Percentiles rank a stretch among this genome's conserved stretches.
These are phyloP conservation scores for Vinca minor DNA, from an alignment of 257 asterid genomes.

Conservation along the genomic window DNA sequence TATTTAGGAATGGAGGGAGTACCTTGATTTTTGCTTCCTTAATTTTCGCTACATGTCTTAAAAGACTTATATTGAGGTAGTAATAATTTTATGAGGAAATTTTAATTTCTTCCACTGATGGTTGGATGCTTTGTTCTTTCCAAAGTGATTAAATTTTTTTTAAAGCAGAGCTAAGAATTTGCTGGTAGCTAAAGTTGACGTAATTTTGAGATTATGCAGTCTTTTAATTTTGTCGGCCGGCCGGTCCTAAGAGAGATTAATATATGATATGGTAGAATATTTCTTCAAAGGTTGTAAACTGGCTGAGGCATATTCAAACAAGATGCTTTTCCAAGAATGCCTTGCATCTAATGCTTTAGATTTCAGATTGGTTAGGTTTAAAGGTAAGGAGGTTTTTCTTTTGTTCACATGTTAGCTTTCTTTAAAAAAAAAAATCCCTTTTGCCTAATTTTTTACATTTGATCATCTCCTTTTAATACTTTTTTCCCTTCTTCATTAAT, in stretches of 20 bases:
- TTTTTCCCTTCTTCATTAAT: constrained; percentile 17
- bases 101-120: not conserved
- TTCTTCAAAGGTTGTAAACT: not conserved
- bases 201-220: not conserved
- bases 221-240: not conserved
- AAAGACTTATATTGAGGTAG: no score
- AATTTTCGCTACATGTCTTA: no score
- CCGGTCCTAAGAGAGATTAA: not conserved
- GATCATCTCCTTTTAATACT: constrained; percentile 13
- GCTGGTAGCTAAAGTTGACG: not conserved
- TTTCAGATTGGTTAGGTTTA: constrained; percentile 29
- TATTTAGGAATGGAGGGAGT: no score
- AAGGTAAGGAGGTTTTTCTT: constrained; percentile 29
- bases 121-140: not conserved
- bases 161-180: constrained; percentile 1
- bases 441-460: no score
- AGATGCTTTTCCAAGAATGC: constrained; percentile 19
- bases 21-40: no score
- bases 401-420: constrained; percentile 30
- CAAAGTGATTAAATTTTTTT: not conserved
- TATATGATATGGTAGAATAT: not conserved
- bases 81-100: no score
- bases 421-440: no score
- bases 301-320: constrained; percentile 27
- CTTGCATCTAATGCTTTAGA: constrained; percentile 19